phyloP scores from a whole-genome alignment of 2,329 filamentous ascomycete genomes.

The Beauveria medogensis region DNA sequence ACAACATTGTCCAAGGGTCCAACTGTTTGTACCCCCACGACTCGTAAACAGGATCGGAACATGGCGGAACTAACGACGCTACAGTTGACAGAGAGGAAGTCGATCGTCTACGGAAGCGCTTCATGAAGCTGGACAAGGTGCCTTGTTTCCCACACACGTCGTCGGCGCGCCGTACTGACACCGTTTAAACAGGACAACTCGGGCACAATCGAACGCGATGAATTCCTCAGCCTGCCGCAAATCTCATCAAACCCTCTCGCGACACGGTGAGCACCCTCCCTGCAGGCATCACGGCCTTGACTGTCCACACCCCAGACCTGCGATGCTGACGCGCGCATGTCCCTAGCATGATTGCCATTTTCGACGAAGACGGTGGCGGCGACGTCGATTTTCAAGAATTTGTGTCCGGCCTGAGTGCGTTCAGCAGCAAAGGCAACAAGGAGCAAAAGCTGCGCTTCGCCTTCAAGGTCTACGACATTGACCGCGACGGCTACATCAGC shows the following conservation, averaged over 20 bases:
- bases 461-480: constrained; percentile 99
- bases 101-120: constrained; percentile 88
- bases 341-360: constrained; percentile 91
- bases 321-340: background rate
- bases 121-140: constrained; percentile 99
- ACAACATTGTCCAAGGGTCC: constrained; percentile 91
- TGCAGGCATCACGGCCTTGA: background rate
- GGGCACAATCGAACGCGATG: constrained; percentile 95
- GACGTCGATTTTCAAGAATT: constrained; percentile 99
- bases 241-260: constrained; percentile 97
- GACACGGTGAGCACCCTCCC: constrained; percentile 57
- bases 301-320: background rate
- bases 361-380: constrained; percentile 95
- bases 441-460: constrained; percentile 96
- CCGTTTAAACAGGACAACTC: constrained; percentile 68
- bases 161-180: background rate
- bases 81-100: constrained; percentile 95
- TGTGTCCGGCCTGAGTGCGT: constrained; percentile 87
- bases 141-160: background rate
- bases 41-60: background rate
- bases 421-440: constrained; percentile 97
- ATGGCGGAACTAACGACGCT: background rate
- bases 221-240: constrained; percentile 94
- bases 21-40: constrained; percentile 60
- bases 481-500: constrained; percentile 96